A percentile compares a stretch with the other conserved stretches of the same genome.
Conservation (phyloP, 2,329 filamentous ascomycete species). For the Trichoderma sp. region DNA sequence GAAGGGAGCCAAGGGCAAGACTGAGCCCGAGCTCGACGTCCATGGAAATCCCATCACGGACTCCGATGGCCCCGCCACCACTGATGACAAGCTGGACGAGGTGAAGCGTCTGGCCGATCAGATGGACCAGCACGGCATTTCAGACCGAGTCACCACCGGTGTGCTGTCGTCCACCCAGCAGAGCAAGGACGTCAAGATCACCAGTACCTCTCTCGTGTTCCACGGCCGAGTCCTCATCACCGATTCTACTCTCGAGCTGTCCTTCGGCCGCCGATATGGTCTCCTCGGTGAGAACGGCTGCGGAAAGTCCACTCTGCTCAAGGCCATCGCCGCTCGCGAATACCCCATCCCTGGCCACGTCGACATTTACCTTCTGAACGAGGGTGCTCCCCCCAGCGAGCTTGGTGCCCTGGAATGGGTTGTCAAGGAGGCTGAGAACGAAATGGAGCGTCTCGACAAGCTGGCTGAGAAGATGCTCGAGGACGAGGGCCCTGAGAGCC, state of each 20-base stretch:
- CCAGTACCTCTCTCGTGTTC: slow-evolving; percentile 89
- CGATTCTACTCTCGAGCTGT: slow-evolving; percentile 90
- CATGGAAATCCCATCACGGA: slow-evolving; percentile 55
- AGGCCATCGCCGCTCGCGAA: slow-evolving; percentile 89
- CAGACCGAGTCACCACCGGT: slow-evolving; percentile 96
- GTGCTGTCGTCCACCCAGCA: slow-evolving; percentile 81
- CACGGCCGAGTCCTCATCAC: slow-evolving; percentile 95
- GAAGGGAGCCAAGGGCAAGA: slow-evolving; percentile 73
- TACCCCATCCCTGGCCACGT: slow-evolving; percentile 94
- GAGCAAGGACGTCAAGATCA: slow-evolving; percentile 96
- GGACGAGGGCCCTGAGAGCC: slow-evolving; percentile 86
- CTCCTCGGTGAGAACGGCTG: slow-evolving; percentile 98
- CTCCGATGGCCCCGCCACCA: slow-evolving; percentile 65
- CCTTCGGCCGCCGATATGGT: slow-evolving; percentile 89
- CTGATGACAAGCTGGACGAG: slow-evolving; percentile 70
- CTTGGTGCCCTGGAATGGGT: slow-evolving; percentile 96
- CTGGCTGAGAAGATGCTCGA: slow-evolving; percentile 88
- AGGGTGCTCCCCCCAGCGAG: slow-evolving; percentile 87
- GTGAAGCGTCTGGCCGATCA: slow-evolving; percentile 87
- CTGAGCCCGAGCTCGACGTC: slow-evolving; percentile 63
- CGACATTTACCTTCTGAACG: slow-evolving; percentile 97
- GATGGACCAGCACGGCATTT: slow-evolving; percentile 94
- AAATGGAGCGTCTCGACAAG: slow-evolving; percentile 86
- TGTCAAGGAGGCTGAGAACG: slow-evolving; percentile 86
- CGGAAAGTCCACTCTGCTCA: slow-evolving; percentile 96